Base-by-base conservation (phyloP, 768 basidiomycete species). In the Daedalea quercina region DNA sequence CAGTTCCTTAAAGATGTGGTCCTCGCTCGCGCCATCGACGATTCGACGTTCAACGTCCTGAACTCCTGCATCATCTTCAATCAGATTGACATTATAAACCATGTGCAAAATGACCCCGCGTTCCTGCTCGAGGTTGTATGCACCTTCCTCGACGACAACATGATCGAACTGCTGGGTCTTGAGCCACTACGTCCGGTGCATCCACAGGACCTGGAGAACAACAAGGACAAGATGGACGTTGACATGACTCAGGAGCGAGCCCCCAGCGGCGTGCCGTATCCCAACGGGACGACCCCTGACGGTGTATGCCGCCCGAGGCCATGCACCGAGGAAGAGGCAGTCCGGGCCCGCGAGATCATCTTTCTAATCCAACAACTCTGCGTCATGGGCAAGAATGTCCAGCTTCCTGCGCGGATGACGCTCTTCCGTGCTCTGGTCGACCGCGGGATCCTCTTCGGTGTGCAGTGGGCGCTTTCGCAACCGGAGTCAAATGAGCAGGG, bases 1-100 rank as follows among this genome's bases (percentile, higher is more conserved):
- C 92, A 93, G 64, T 98, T 93, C 70, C 85, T 99, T 63, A 98
- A 97, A 68, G 96, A 99, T 66, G 95, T 99, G 54, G 92, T 99
- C 40, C 87, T 99, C 46, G 92, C 94, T 0, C 86, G 96, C 17
- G 85, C 87, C 1, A 80, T 97, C 46, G 96, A 99, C 62, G 96
- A 99, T 68, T 87, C 90, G 1, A 97, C 94, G 0, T 95, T 97
- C 78, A 93, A 92, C 63, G 91, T 96, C 61, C 81, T 98, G 64
- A 97, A 94, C 70, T 94, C 92, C 1, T 90, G 90, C 70, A 93
- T 99, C 67, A 92, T 97, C 65, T 98, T 94, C 79, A 96, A 98
- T 71, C 95, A 99, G 67, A 93, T 95, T 62, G 96, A 99, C 69
- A 97, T 99, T 63, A 94, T 99, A 63, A 82, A 77, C 46, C 84